These are phyloP conservation scores for Aspergillus calidoustus DNA, from an alignment of 2,329 filamentous ascomycete genomes.

Conservation along the genomic window DNA sequence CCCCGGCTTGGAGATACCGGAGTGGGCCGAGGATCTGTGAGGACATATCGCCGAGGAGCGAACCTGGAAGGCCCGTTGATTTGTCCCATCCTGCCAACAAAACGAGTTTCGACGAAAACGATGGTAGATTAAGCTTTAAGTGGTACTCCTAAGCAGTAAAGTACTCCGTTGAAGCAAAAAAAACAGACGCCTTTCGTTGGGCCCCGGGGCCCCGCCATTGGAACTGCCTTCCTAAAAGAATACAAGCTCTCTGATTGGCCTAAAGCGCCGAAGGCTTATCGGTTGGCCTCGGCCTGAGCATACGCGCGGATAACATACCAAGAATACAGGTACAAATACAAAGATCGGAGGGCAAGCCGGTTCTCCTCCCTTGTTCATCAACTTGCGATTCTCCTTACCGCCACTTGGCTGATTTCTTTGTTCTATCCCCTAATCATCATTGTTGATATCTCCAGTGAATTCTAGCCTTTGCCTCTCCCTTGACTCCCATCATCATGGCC, in stretches of 20 bases:
- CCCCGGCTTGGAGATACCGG: not conserved
- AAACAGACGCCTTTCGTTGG: not conserved
- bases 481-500: slow-evolving; percentile 36
- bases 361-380: not conserved
- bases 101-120: not conserved
- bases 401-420: slow-evolving; percentile 5
- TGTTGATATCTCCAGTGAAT: not conserved
- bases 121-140: not conserved
- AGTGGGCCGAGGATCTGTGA: not conserved
- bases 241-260: slow-evolving; percentile 5
- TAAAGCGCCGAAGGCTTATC: slow-evolving; percentile 13
- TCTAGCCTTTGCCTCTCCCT: not conserved
- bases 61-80: not conserved
- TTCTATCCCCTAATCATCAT: not conserved
- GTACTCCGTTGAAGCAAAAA: not conserved
- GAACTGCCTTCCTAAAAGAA: slow-evolving; percentile 8
- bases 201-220: not conserved
- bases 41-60: not conserved
- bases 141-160: too few relatives aligned
- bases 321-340: slow-evolving; percentile 7
- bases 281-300: slow-evolving; percentile 14
- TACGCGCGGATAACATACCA: slow-evolving; percentile 5
- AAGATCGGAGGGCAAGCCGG: not conserved
- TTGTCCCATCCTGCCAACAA: not conserved
- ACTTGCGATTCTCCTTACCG: slow-evolving; percentile 12